phyloP scores from a whole-genome alignment of 257 asterid genomes.

The Jacaranda mimosifolia region DNA sequence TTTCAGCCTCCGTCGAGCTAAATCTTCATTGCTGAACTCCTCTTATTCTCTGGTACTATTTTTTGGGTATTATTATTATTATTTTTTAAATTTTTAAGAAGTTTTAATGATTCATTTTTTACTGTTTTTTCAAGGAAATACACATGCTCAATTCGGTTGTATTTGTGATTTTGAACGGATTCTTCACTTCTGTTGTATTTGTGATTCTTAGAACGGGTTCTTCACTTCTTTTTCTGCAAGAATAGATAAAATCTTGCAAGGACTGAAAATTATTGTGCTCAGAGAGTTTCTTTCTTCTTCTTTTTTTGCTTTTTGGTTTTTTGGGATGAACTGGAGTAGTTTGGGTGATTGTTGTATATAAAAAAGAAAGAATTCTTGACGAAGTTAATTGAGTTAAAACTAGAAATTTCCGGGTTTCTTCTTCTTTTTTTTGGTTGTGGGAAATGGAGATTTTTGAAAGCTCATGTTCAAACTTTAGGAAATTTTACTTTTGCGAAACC shows the following conservation, averaged over 20 bases:
- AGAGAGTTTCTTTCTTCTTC: neutral
- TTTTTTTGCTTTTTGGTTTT: neutral
- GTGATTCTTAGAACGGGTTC: too few species aligned
- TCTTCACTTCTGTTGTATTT: too few species aligned
- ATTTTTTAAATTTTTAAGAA: neutral
- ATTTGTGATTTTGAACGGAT: too few species aligned
- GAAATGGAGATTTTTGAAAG: too few species aligned
- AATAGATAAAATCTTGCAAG: neutral
- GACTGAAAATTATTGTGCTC: neutral
- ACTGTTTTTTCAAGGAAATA: neutral
- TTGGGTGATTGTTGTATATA: neutral
- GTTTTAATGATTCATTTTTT: neutral
- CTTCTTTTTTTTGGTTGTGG: too few species aligned
- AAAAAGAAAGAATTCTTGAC: neutral
- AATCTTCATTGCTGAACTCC: constrained; percentile 15
- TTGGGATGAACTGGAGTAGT: neutral
- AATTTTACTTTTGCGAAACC: too few species aligned
- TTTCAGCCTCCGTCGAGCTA: constrained; percentile 24
- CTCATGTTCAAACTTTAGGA: too few species aligned
- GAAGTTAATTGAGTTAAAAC: neutral
- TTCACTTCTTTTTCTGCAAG: neutral
- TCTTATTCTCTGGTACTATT: constrained; percentile 26
- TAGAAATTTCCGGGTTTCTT: constrained; percentile 12
- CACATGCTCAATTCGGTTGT: neutral
- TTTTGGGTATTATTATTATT: neutral